A percentile compares a stretch with the other conserved stretches of the same genome.
phyloP scores from a whole-genome alignment of 768 basidiomycete species.

The Butyriboletus loyo region DNA sequence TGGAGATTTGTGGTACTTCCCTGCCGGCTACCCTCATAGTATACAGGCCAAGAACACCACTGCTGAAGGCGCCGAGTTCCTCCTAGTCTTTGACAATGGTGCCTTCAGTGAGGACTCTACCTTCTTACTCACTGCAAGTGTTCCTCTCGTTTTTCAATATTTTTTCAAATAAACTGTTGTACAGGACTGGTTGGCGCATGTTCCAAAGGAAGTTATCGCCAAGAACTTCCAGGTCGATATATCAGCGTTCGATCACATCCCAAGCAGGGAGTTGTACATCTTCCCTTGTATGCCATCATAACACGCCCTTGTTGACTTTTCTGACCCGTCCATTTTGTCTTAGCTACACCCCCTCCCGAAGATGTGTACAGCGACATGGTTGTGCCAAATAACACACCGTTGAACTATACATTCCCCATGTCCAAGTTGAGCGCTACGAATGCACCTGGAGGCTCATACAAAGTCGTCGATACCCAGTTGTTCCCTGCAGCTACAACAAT shows the following conservation, averaged over 20 bases:
- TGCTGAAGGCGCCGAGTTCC: conserved; percentile 49
- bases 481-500: conserved; percentile 55
- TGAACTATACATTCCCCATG: conserved; percentile 53
- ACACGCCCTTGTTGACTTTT: background rate
- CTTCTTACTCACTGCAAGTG: conserved; percentile 39
- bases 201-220: conserved; percentile 54
- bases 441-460: conserved; percentile 54
- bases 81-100: conserved; percentile 44
- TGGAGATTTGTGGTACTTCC: conserved; percentile 60
- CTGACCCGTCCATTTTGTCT: background rate
- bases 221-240: conserved; percentile 57
- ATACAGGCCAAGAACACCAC: conserved; percentile 50
- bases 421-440: conserved; percentile 44
- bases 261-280: conserved; percentile 53
- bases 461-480: conserved; percentile 53
- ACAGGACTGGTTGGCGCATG: conserved; percentile 67
- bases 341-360: conserved; percentile 42
- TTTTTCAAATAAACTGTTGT: background rate
- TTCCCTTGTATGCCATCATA: conserved; percentile 37
- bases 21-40: conserved; percentile 53
- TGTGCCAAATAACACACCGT: conserved; percentile 46
- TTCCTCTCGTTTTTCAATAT: background rate
- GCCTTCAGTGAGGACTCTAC: conserved; percentile 57
- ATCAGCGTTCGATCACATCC: conserved; percentile 53
- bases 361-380: conserved; percentile 43